Evolutionary conservation across 2,329 filamentous ascomycete species (phyloP).

Genomic region (Claviceps spartinae): DNA sequence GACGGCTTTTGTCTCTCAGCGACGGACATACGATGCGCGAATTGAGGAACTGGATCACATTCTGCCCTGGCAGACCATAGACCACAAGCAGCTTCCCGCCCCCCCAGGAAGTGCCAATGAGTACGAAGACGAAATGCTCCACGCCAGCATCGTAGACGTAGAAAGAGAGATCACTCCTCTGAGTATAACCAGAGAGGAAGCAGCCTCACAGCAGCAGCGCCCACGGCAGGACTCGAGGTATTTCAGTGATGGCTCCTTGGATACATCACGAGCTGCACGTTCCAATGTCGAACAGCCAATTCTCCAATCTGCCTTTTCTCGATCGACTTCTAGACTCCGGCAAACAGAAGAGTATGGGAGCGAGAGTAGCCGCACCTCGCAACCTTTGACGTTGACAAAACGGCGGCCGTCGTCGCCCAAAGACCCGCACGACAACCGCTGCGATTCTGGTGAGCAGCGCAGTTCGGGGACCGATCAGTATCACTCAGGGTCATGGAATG

Average conservation of each 20-base stretch:
- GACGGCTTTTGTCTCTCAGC: slow-evolving; percentile 30
- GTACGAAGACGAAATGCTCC: slow-evolving; percentile 4
- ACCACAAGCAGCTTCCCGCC: slow-evolving; percentile 65
- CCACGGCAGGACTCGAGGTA: slow-evolving; percentile 11
- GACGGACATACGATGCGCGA: slow-evolving; percentile 77
- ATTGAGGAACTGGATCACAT: slow-evolving; percentile 77
- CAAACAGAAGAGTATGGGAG: slow-evolving; percentile 25
- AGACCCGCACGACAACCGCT: slow-evolving; percentile 11
- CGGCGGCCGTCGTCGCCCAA: slow-evolving; percentile 38
- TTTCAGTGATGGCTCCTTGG: slow-evolving; percentile 11
- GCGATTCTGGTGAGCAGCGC: slow-evolving; percentile 6
- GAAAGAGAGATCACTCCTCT: slow-evolving; percentile 8
- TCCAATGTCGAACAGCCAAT: slow-evolving; percentile 12
- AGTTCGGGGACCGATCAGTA: slow-evolving; percentile 3
- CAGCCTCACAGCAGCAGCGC: slow-evolving; percentile 8
- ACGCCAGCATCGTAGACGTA: not conserved
- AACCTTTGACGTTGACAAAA: slow-evolving; percentile 59
- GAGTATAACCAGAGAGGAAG: slow-evolving; percentile 25
- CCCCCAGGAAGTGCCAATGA: slow-evolving; percentile 42
- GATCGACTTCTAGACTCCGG: slow-evolving; percentile 24
- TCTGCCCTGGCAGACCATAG: slow-evolving; percentile 36
- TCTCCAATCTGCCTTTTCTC: slow-evolving; percentile 41
- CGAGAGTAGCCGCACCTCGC: slow-evolving; percentile 49
- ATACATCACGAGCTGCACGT: slow-evolving; percentile 10
- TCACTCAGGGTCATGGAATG: slow-evolving; percentile 11